Evolutionary conservation across 352 stramenopile species (phyloP).

Genomic region (Phytophthora idaei): DNA sequence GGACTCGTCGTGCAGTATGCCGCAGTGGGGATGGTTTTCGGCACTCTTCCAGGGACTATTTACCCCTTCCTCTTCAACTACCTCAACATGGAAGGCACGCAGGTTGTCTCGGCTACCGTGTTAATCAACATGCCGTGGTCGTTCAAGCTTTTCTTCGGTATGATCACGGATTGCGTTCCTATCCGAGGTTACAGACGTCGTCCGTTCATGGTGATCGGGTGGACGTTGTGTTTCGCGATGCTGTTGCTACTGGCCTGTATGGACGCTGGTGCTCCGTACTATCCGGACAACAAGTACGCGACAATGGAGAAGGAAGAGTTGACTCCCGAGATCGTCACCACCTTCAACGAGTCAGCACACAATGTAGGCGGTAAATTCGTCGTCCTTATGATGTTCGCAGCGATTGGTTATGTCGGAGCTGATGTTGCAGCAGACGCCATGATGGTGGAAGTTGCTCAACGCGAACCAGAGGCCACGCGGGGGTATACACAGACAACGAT

Average conservation of each 20-base stretch:
- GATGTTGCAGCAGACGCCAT: slow-evolving; percentile 51
- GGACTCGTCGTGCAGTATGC: slow-evolving; percentile 54
- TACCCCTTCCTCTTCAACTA: slow-evolving; percentile 61
- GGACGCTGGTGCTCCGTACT: slow-evolving; percentile 52
- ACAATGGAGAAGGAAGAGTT: slow-evolving; percentile 27
- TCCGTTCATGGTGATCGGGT: slow-evolving; percentile 67
- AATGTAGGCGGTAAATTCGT: slow-evolving; percentile 47
- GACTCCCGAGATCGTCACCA: slow-evolving; percentile 29
- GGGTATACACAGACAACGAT: slow-evolving; percentile 43
- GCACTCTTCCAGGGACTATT: slow-evolving; percentile 43
- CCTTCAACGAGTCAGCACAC: slow-evolving; percentile 40
- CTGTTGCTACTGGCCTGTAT: slow-evolving; percentile 50
- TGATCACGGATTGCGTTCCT: slow-evolving; percentile 55
- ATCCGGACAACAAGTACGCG: slow-evolving; percentile 30
- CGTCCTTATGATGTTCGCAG: slow-evolving; percentile 54
- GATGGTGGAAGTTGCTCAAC: slow-evolving; percentile 50
- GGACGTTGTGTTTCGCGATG: slow-evolving; percentile 47
- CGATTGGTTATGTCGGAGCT: slow-evolving; percentile 48
- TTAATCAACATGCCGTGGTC: slow-evolving; percentile 59
- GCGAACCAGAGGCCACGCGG: slow-evolving; percentile 37
- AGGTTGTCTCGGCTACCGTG: slow-evolving; percentile 42
- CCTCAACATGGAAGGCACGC: slow-evolving; percentile 53
- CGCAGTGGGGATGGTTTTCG: slow-evolving; percentile 44
- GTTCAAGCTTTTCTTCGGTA: slow-evolving; percentile 63
- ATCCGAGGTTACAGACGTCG: slow-evolving; percentile 59